Evolutionary conservation across 176 grass and related monocot genomes (phyloP).

Genomic region (maize (Zea mays)): Zm-B73-REFERENCE-NAM-5.0 NC_050104.1:9956001-9956500

Average conservation of each 20-base stretch:
- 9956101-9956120: conserved; percentile 22
- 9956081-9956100: not conserved
- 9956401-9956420: conserved; percentile 39
- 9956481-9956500: conserved; percentile 7
- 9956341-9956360: conserved; percentile 18
- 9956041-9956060: conserved; percentile 22
- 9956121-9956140: conserved; percentile 45
- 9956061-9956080: conserved; percentile 16
- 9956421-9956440: conserved; percentile 32
- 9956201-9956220: conserved; percentile 50
- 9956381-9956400: conserved; percentile 38
- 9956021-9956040: conserved; percentile 2
- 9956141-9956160: conserved; percentile 57
- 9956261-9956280: conserved; percentile 42
- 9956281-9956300: conserved; percentile 30
- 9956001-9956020: conserved; percentile 7
- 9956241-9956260: conserved; percentile 61
- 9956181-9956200: conserved; percentile 44
- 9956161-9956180: conserved; percentile 53
- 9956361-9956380: conserved; percentile 35
- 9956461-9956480: conserved; percentile 27
- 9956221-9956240: conserved; percentile 58
- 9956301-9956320: conserved; percentile 26
- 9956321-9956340: conserved; percentile 24
- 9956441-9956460: conserved; percentile 29